A percentile compares a stretch with the other conserved stretches of the same genome.
phyloP scores from a whole-genome alignment of 192 early-diverging fungal genomes.

The Hyaloraphidium curvatum region DNA sequence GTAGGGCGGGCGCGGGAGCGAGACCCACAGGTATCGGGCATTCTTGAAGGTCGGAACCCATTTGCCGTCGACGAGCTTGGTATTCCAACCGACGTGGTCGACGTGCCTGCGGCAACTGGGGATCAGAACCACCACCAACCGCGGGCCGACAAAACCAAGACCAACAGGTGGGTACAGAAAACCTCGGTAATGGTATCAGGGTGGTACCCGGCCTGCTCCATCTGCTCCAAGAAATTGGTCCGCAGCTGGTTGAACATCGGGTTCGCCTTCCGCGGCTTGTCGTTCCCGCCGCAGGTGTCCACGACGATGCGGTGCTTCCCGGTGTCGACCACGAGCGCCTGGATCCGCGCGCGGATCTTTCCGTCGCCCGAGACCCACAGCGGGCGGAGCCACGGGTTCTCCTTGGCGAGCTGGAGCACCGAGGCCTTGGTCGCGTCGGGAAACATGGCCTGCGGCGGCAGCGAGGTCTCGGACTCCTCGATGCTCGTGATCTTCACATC shows the following conservation, averaged over 20 bases:
- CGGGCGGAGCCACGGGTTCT: background rate
- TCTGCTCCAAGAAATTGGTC: background rate
- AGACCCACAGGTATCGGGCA: constrained; percentile 1
- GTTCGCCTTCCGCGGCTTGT: background rate
- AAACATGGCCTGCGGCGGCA: no score
- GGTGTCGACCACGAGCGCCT: constrained; percentile 1
- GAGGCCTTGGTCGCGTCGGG: background rate
- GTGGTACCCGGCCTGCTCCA: background rate
- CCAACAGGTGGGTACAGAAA: background rate
- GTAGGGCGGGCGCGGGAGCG: no score
- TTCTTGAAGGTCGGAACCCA: background rate
- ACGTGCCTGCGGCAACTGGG: background rate
- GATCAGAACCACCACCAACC: background rate
- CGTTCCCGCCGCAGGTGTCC: constrained; percentile 1
- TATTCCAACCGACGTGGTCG: constrained; percentile 3
- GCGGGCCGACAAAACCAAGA: no score
- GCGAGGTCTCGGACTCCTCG: background rate
- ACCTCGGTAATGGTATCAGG: background rate
- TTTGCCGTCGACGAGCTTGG: background rate
- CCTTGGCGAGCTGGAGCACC: background rate
- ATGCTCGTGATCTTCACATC: background rate
- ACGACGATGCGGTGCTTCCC: background rate
- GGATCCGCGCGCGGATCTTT: background rate
- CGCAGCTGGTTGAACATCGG: background rate
- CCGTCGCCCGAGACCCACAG: background rate